Percentiles rank a stretch among this genome's conserved stretches.
These are phyloP conservation scores for Mollisiaceae sp. DNA, from an alignment of 2,329 filamentous ascomycete species.

Conservation along the genomic window DNA sequence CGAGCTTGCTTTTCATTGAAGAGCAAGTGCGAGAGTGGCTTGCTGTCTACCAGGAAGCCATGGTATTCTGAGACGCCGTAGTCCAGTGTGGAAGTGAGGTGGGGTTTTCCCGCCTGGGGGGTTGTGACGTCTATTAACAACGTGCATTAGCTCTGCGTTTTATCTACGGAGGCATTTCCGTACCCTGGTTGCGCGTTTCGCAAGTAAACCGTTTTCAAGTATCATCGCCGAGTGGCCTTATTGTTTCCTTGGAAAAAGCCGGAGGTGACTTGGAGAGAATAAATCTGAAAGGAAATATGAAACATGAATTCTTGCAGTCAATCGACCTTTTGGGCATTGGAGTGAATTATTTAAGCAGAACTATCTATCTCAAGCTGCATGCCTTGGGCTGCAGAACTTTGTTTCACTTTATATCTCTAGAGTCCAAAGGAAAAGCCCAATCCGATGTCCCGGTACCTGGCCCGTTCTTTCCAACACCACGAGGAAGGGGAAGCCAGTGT, in stretches of 20 bases:
- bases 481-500: too few relatives aligned
- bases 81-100: neutral
- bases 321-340: neutral
- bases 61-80: neutral
- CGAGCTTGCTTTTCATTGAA: neutral
- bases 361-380: neutral
- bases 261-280: too few relatives aligned
- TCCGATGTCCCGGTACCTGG: neutral
- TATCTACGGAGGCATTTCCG: neutral
- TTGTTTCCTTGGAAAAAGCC: neutral
- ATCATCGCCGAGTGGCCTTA: neutral
- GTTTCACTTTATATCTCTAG: neutral
- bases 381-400: neutral
- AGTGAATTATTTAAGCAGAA: too few relatives aligned
- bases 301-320: neutral
- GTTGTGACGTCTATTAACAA: too few relatives aligned
- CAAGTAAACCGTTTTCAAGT: neutral
- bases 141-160: too few relatives aligned
- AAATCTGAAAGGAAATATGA: too few relatives aligned
- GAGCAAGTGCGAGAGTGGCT: neutral
- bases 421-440: neutral
- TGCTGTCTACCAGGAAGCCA: neutral
- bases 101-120: too few relatives aligned
- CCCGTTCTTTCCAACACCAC: neutral
- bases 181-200: neutral